These are phyloP conservation scores for Senna siamea DNA, from an alignment of 306 rosid species.

Conservation along the genomic window DNA sequence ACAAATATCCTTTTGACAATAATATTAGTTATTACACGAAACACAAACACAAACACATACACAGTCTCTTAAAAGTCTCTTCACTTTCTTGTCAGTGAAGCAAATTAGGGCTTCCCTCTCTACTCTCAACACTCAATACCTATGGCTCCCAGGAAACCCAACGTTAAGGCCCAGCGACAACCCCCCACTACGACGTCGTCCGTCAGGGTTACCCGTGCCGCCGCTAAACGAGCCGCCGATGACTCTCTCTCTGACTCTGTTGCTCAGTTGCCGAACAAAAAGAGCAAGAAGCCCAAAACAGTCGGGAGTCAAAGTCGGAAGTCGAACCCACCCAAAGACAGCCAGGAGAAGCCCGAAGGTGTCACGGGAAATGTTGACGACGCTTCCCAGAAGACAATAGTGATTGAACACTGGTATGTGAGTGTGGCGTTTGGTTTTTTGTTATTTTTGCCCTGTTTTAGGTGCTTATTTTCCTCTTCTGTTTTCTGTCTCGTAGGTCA, in stretches of 20 bases:
- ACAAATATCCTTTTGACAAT: too few relatives aligned
- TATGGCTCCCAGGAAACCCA: slow-evolving; percentile 6
- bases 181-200: neutral
- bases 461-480: neutral
- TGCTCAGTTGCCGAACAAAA: slow-evolving; percentile 8
- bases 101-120: neutral
- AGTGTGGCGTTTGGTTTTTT: neutral
- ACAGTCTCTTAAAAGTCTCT: too few relatives aligned
- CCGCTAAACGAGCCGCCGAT: neutral
- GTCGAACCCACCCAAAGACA: neutral
- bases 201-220: slow-evolving; percentile 36
- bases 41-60: too few relatives aligned
- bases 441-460: neutral
- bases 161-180: neutral
- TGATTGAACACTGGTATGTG: slow-evolving; percentile 46
- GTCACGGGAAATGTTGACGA: neutral
- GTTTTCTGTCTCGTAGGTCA: too few relatives aligned
- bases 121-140: too few relatives aligned
- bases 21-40: too few relatives aligned
- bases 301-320: neutral
- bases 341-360: neutral
- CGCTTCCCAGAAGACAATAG: slow-evolving; percentile 5
- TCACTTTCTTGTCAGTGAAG: neutral
- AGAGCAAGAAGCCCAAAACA: neutral
- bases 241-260: neutral